Percentiles rank a stretch among this genome's conserved stretches.
Evolutionary conservation across 768 basidiomycete genomes (phyloP).

Genomic region (Suillus americanus): DNA sequence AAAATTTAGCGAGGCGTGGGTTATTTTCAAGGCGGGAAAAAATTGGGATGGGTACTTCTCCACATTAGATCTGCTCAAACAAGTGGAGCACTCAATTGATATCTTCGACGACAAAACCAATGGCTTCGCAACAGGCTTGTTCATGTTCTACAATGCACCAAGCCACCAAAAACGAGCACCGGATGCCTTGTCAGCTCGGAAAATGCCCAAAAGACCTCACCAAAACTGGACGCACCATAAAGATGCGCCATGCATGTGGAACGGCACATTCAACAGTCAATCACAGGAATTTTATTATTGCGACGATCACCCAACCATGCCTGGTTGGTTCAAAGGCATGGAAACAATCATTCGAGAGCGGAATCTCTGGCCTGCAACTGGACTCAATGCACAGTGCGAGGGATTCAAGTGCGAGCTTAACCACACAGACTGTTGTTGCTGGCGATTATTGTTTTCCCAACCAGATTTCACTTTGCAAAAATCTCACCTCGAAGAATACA

Average conservation of each 20-base stretch:
- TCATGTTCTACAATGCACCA: conserved; percentile 28
- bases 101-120: conserved; percentile 17
- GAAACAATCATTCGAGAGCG: neutral
- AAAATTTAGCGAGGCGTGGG: neutral
- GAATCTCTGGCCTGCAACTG: neutral
- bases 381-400: neutral
- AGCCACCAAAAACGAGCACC: conserved; percentile 24
- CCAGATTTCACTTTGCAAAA: neutral
- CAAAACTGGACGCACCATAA: neutral
- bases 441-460: neutral
- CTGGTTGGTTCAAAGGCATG: neutral
- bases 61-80: conserved; percentile 21
- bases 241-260: neutral
- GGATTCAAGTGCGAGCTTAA: neutral
- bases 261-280: neutral
- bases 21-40: conserved; percentile 22
- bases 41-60: conserved; percentile 26
- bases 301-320: neutral
- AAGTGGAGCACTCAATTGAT: conserved; percentile 19
- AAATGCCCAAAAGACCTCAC: conserved; percentile 7
- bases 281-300: neutral
- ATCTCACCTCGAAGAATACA: neutral
- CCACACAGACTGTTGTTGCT: neutral
- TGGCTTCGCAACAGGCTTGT: conserved; percentile 18
- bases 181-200: conserved; percentile 24